phyloP scores from a whole-genome alignment of 306 rosid species.

The Gastrolobium villosum region DNA sequence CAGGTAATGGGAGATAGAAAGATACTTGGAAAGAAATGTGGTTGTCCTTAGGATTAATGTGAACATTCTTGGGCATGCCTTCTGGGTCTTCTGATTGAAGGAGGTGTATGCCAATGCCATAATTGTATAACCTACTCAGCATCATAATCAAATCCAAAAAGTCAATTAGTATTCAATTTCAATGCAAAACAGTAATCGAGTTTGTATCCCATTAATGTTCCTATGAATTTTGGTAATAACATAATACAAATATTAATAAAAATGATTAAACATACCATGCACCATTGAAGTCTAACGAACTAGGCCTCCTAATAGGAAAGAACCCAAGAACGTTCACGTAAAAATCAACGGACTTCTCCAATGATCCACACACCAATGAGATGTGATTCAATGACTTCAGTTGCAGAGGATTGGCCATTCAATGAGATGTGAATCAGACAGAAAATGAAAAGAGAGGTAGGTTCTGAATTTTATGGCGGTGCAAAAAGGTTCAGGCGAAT shows the following conservation, averaged over 20 bases:
- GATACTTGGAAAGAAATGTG: conserved; percentile 73
- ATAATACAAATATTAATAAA: neutral
- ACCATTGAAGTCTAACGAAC: conserved; percentile 50
- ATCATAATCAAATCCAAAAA: conserved; percentile 26
- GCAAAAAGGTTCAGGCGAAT: neutral
- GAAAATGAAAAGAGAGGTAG: neutral
- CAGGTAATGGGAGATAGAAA: neutral
- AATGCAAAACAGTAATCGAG: neutral
- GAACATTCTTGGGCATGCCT: conserved; percentile 52
- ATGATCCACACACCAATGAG: conserved; percentile 73
- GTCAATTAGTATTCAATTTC: neutral
- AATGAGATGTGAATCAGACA: neutral
- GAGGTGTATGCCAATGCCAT: conserved; percentile 85
- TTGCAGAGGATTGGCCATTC: conserved; percentile 66
- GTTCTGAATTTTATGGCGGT: conserved; percentile 28
- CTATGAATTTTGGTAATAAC: neutral
- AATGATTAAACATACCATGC: conserved; percentile 48
- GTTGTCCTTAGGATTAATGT: conserved; percentile 76
- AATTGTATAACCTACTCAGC: conserved; percentile 72
- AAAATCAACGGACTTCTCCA: conserved; percentile 70
- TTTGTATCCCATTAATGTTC: too few relatives aligned
- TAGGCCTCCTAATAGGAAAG: conserved; percentile 54
- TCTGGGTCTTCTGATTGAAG: conserved; percentile 74
- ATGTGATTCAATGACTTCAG: conserved; percentile 86
- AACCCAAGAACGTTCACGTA: conserved; percentile 79